Evolutionary conservation across 1,284 basidiomycete genomes (phyloP), one percentile per base, ranked within the genome.

Genomic region (Cystobasidium pallidum): DNA sequence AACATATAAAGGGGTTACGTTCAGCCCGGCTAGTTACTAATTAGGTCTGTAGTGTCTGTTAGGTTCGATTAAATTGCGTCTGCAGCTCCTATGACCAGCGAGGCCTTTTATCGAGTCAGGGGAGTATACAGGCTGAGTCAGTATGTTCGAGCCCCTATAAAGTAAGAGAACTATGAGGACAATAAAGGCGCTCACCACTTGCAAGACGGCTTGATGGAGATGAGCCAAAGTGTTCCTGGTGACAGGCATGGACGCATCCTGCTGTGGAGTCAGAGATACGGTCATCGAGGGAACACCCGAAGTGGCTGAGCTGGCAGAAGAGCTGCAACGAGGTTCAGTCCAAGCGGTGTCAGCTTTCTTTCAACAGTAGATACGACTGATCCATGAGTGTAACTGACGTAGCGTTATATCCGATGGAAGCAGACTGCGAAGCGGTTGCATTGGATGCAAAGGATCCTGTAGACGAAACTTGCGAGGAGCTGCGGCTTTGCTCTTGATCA

Each of bases 201-300:
- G 67, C 21, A 70, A 43, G 15, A 70, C 67, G 13, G 43, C 57
- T 34, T 70, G 67, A 21, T 70, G 58, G 11, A 70, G 11, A 17
- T 61, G 15, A 10, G 49, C 58, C 10, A 70, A 28, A 49, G 57
- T 43, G 30, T 57, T 15, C 32, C 58, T 47, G 57, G 15, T 34
- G 45, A 45, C 39, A 36, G 30, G 58, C 13, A 15, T 21, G 28
- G 58, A 43, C 19, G 6, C n/a, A 21, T 47, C 24, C 26, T 28
- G 43, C 45, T 24, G 62, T 30, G 26, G 13, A 26, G n/a, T 24
- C 3, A 26, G 8, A 6, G 49, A 51, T 6, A 26, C 49, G 2
- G 15, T 6, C 4, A 51, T 24, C 24, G 49, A 51, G 8, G 49
- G 21, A 3, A 26, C 24, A 17, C 34, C 54, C 19, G 66, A 55